Conservation (phyloP, 768 basidiomycete species). For the Amanita phalloides region DNA sequence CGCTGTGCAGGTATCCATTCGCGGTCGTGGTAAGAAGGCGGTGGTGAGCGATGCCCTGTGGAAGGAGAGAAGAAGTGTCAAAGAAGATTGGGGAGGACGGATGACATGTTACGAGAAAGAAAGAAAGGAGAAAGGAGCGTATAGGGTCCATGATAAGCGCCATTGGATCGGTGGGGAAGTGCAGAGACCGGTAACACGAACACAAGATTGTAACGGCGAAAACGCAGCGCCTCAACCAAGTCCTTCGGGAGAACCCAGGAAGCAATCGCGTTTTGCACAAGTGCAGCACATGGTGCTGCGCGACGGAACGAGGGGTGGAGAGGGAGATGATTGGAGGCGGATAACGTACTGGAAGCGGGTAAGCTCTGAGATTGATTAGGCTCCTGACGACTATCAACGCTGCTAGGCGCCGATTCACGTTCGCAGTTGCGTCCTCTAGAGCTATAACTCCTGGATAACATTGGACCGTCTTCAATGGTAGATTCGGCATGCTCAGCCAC, state of each 20-base stretch:
- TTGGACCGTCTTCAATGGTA: constrained; percentile 12
- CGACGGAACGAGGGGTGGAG: constrained; percentile 25
- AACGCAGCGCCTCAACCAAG: constrained; percentile 17
- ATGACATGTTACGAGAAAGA: constrained; percentile 21
- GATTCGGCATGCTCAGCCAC: background rate
- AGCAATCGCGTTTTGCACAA: constrained; percentile 10
- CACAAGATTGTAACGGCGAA: constrained; percentile 17
- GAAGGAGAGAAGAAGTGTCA: constrained; percentile 18
- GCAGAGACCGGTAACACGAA: constrained; percentile 17
- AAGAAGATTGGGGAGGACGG: constrained; percentile 25
- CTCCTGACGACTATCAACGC: constrained; percentile 16
- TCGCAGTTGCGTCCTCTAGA: constrained; percentile 19
- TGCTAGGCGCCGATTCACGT: constrained; percentile 15
- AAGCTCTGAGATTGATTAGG: constrained; percentile 21
- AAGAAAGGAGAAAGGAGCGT: constrained; percentile 22
- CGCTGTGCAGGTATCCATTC: constrained; percentile 14
- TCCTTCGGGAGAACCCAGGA: constrained; percentile 11
- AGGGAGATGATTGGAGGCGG: constrained; percentile 37
- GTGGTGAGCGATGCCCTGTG: constrained; percentile 41
- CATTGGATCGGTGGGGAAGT: constrained; percentile 25
- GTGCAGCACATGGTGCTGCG: constrained; percentile 4
- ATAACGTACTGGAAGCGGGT: constrained; percentile 51
- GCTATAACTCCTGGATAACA: constrained; percentile 15
- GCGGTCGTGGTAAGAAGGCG: constrained; percentile 21
- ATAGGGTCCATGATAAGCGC: constrained; percentile 32